These are phyloP conservation scores for Cyclotella sp. DNA, from an alignment of 108 stramenopile genomes.

Conservation along the genomic window DNA sequence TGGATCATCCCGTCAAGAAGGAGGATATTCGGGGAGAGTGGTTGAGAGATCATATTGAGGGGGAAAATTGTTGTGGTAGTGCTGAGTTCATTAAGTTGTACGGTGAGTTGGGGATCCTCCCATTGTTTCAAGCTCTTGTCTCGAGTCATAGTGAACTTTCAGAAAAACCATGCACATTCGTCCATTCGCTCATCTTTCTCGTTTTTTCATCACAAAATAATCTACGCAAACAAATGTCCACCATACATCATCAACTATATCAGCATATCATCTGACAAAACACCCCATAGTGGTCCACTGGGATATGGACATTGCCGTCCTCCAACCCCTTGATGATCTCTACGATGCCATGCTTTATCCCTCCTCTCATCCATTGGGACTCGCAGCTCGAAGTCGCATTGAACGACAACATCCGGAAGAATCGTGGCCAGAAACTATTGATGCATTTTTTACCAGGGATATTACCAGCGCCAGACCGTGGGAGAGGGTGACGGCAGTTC, in stretches of 20 bases:
- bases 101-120: conserved; percentile 28
- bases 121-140: neutral
- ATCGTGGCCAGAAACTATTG: conserved; percentile 50
- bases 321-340: conserved; percentile 69
- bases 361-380: conserved; percentile 23
- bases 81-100: conserved; percentile 73
- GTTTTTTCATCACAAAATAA: neutral
- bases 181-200: neutral
- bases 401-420: conserved; percentile 51
- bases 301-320: conserved; percentile 70
- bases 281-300: conserved; percentile 70
- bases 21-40: conserved; percentile 49
- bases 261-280: conserved; percentile 69
- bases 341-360: conserved; percentile 70
- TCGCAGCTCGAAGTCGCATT: conserved; percentile 36
- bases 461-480: conserved; percentile 58
- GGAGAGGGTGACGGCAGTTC: conserved; percentile 50
- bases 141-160: neutral
- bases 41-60: conserved; percentile 58
- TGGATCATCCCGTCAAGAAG: conserved; percentile 38
- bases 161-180: neutral
- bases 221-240: neutral
- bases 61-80: conserved; percentile 72
- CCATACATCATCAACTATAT: neutral
- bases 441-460: conserved; percentile 67